Conservation (phyloP, 2,329 filamentous ascomycete genomes). For the Coccinonectria pachysandricola region DNA sequence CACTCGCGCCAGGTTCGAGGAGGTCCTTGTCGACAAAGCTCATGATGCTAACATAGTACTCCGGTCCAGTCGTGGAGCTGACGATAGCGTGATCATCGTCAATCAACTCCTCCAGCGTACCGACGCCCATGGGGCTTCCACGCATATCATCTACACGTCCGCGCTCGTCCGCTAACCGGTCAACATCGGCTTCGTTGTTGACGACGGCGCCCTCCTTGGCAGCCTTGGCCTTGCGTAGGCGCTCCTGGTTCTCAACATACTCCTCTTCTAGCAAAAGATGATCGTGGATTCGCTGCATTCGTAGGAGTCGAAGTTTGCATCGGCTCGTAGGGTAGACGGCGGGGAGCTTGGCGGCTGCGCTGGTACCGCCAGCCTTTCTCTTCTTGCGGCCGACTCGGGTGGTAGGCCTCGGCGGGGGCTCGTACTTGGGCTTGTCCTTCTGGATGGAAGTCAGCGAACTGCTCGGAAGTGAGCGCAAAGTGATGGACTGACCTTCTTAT, state of each 20-base stretch:
- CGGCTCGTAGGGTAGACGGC: conserved; percentile 89
- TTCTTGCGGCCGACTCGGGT: conserved; percentile 97
- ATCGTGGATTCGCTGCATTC: conserved; percentile 98
- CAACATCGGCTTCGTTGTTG: conserved; percentile 62
- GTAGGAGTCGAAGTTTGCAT: conserved; percentile 93
- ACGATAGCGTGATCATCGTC: conserved; percentile 99
- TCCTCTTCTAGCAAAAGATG: conserved; percentile 95
- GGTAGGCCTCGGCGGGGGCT: conserved; percentile 91
- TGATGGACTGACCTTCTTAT: conserved; percentile 67
- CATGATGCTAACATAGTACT: conserved; percentile 99
- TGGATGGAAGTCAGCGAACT: conserved; percentile 28
- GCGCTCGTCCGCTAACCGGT: conserved; percentile 89
- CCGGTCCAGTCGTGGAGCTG: conserved; percentile 89
- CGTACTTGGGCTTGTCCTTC: conserved; percentile 99
- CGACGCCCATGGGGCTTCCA: conserved; percentile 96
- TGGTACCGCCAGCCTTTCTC: conserved; percentile 88
- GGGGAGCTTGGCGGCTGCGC: conserved; percentile 89
- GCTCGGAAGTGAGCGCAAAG: not conserved
- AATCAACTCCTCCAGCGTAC: conserved; percentile 95
- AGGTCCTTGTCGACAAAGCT: conserved; percentile 99
- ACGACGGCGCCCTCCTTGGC: conserved; percentile 58
- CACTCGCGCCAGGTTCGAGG: conserved; percentile 88
- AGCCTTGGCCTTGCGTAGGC: conserved; percentile 81
- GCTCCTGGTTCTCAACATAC: conserved; percentile 98
- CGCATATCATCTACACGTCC: conserved; percentile 96